Evolutionary conservation across 805 yeast genomes (phyloP), one percentile per base, ranked within the genome.

Genomic region (Suhomyces canberraensis): DNA sequence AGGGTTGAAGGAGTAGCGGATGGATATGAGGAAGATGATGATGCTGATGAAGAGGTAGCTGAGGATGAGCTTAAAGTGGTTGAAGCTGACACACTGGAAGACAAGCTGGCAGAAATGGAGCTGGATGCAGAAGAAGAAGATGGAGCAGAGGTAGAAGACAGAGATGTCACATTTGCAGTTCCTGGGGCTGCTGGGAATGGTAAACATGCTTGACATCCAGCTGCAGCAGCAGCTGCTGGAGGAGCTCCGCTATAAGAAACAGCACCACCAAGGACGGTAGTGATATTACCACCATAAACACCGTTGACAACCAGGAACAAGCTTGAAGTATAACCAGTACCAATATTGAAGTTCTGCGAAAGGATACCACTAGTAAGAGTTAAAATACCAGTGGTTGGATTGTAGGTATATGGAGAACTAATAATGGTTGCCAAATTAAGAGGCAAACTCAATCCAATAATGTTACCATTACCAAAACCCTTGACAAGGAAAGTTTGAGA

Each of bases 381-480:
- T 43, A 59, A 52, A n/a, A 48, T 40, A 31, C 58, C 58, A n/a
- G 50, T 44, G 3, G 18, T 25, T 3, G 47, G 27, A 17, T 36
- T 17, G 16, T 44, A 44, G 1, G 16, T 11, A 28, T 9, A 40
- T 8, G 44, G 39, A 3, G 4, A 11, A 8, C 16, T 9, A 9
- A 33, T n/a, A 4, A 29, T 8, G 7, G 27, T 11, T 4, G 8
- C 18, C 11, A 16, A 30, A 24, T 37, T 37, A 13, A 44, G 44
- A 7, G 45, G 30, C 6, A 36, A 19, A 44, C 46, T 45, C 31
- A 54, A 36, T 16, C 59, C 61, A 41, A 56, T 52, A 14, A 42
- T 36, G 37, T 57, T 57, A n/a, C 58, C 58, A 33, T 46, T 45
- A 37, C 63, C 63, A 41, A 46, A 58, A 14, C 61, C 61, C 51